Evolutionary conservation across 192 early-diverging fungal genomes (phyloP), one percentile per base, ranked within the genome.

Genomic region (Chytriomyces hyalinus): DNA sequence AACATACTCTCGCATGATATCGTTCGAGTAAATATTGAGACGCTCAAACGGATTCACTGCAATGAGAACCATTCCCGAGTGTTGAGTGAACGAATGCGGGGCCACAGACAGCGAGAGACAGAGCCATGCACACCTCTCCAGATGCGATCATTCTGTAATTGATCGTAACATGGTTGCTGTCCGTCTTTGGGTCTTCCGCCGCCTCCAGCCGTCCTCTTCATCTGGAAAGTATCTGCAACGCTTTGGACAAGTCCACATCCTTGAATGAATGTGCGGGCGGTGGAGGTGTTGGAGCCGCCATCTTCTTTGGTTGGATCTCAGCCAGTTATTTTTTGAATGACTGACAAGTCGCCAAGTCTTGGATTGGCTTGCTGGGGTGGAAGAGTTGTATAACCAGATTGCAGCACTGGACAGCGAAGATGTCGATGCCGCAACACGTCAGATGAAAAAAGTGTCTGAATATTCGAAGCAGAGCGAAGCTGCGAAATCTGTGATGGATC

Each of bases 41-140:
- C 89, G 80, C 59, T 89, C 88, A 79, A 96, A 97, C 2, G 96
- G 96, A 78, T 97, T 97, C 66, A 93, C 89, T 43, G 96, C 96
- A 69, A 97, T 94, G 62, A 97, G 83, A 49, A 96, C 96, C 65
- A 96, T 96, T 65, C 95, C 95, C 28, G 95, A 97, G 77, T 97
- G 96, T 57, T 57, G 53, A 57, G 20, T n/a, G 20, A 57, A 57
- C 53, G 20, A 57, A 49, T 81, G 86, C 90, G 88, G 88, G 87
- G 46, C 81, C 87, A 60, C 79, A 76, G 20, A 80, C 67, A 28
- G 91, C 92, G 67, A 90, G 80, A 44, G 75, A 73, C 80, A 93
- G 92, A n/a, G 81, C 83, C 70, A 93, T 73, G 69, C 84, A 87
- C 11, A 93, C 88, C n/a, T 87, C 84, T 43, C 87, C 86, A 17